Percentiles rank a stretch among this genome's conserved stretches.
phyloP scores from a whole-genome alignment of 768 basidiomycete genomes.

The Russula abietina region DNA sequence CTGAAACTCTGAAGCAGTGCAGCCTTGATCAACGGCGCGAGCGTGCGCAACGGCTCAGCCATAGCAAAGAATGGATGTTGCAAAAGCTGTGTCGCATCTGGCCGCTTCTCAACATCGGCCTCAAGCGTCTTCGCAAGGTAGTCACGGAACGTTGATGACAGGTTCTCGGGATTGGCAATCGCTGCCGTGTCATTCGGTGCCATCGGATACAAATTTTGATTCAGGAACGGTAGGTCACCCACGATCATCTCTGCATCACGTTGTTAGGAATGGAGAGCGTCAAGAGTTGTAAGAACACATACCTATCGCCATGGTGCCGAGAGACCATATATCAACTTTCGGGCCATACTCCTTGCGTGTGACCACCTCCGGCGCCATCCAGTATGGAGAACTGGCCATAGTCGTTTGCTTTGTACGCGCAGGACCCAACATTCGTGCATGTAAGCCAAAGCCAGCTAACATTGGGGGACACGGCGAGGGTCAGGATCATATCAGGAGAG shows the following conservation, averaged over 20 bases:
- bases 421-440: constrained; percentile 83
- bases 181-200: constrained; percentile 97
- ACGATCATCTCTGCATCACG: constrained; percentile 83
- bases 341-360: constrained; percentile 95
- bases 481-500: neutral
- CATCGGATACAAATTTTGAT: constrained; percentile 95
- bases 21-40: constrained; percentile 87
- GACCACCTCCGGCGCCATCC: too few relatives aligned
- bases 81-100: too few relatives aligned
- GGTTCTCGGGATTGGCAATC: constrained; percentile 80
- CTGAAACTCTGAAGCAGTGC: too few relatives aligned
- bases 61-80: too few relatives aligned
- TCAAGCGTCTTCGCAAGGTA: too few relatives aligned
- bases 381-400: too few relatives aligned
- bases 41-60: constrained; percentile 83
- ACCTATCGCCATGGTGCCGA: constrained; percentile 76
- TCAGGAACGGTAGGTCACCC: constrained; percentile 92
- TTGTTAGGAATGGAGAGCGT: constrained; percentile 7
- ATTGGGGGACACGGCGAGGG: neutral
- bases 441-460: constrained; percentile 92
- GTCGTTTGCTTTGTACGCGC: constrained; percentile 89
- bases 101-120: too few relatives aligned
- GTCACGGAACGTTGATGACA: constrained; percentile 76
- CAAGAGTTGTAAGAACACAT: constrained; percentile 38
- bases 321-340: constrained; percentile 94